phyloP scores from a whole-genome alignment of 2,329 filamentous ascomycete species.

The Aureobasidium uvarum region DNA sequence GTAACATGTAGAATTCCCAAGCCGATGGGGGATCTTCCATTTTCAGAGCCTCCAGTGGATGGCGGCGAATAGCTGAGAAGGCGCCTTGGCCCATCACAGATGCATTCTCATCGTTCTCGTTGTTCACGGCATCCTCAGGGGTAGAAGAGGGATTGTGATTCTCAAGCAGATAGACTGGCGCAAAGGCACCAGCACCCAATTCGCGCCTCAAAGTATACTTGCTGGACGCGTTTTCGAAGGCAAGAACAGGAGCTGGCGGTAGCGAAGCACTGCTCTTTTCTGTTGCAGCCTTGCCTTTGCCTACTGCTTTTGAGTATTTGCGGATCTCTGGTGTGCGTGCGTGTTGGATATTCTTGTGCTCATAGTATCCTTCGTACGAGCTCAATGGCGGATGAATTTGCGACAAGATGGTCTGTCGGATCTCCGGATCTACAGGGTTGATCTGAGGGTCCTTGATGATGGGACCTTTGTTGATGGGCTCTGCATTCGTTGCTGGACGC shows the following conservation, averaged over 20 bases:
- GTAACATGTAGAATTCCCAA: conserved; percentile 98
- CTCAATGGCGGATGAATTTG: conserved; percentile 70
- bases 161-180: conserved; percentile 89
- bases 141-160: conserved; percentile 44
- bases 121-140: conserved; percentile 42
- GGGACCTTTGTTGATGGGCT: conserved; percentile 56
- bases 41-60: conserved; percentile 78
- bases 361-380: conserved; percentile 76
- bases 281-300: conserved; percentile 55
- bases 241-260: conserved; percentile 61
- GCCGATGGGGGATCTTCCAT: conserved; percentile 85
- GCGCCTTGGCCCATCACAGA: conserved; percentile 59
- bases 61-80: conserved; percentile 55
- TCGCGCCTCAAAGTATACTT: conserved; percentile 79
- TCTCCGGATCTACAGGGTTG: conserved; percentile 78
- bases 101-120: conserved; percentile 49
- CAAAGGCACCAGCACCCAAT: conserved; percentile 89
- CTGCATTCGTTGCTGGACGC: conserved; percentile 33
- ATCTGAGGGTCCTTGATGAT: conserved; percentile 81
- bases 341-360: conserved; percentile 63
- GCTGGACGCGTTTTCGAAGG: conserved; percentile 63
- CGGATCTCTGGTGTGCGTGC: conserved; percentile 73
- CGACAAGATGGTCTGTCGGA: conserved; percentile 72
- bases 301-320: conserved; percentile 69
- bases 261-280: conserved; percentile 61